A percentile compares a stretch with the other conserved stretches of the same genome.
Conservation (phyloP, 139 green algal species). For the Coccomyxa sp. region DNA sequence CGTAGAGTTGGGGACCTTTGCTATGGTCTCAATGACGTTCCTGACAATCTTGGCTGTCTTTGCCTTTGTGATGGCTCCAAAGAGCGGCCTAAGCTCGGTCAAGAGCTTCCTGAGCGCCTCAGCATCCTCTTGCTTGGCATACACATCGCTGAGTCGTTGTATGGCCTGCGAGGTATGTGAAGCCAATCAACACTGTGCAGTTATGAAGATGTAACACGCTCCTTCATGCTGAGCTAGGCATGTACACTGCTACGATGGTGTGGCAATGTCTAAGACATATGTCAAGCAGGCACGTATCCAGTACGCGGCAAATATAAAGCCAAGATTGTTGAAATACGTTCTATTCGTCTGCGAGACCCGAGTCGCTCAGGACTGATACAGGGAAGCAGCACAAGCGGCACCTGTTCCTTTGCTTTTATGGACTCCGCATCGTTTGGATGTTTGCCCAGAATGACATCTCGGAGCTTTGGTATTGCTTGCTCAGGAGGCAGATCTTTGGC, state of each 20-base stretch:
- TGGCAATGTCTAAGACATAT: too few species aligned
- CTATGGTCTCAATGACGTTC: constrained; percentile 90
- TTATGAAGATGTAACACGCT: too few species aligned
- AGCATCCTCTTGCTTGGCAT: constrained; percentile 68
- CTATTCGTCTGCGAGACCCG: too few species aligned
- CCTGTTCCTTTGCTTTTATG: constrained; percentile 77
- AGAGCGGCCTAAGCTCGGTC: constrained; percentile 80
- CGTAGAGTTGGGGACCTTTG: constrained; percentile 80
- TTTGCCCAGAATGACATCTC: constrained; percentile 39
- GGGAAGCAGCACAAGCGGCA: constrained; percentile 20
- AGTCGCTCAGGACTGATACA: too few species aligned
- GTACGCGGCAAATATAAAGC: too few species aligned
- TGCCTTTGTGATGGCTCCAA: constrained; percentile 89
- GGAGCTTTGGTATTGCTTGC: constrained; percentile 10
- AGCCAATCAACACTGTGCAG: not conserved
- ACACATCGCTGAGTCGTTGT: constrained; percentile 49
- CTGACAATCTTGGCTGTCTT: constrained; percentile 99
- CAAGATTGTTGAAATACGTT: too few species aligned
- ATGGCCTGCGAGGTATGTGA: constrained; percentile 12
- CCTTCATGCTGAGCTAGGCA: too few species aligned
- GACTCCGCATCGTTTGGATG: constrained; percentile 55
- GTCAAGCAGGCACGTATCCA: too few species aligned
- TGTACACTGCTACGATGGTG: too few species aligned
- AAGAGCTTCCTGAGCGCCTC: constrained; percentile 71
- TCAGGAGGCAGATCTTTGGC: not conserved